A percentile compares a stretch with the other conserved stretches of the same genome.
Conservation (phyloP, 192 early-diverging fungal genomes). For the Coemansia sp. region DNA sequence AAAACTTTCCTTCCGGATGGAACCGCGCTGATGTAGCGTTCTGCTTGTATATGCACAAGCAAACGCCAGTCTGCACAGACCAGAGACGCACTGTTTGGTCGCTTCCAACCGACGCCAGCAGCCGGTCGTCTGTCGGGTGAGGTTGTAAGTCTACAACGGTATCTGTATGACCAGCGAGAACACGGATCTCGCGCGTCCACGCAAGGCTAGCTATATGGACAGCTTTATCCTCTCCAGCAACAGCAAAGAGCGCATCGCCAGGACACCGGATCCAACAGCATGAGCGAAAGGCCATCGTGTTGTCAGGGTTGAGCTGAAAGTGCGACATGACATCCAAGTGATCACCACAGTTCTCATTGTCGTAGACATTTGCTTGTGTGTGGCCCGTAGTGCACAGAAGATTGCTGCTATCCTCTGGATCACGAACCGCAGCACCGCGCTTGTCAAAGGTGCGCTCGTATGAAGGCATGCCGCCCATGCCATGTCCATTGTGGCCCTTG, state of each 20-base stretch:
- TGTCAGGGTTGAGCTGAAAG: slow-evolving; percentile 58
- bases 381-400: slow-evolving; percentile 72
- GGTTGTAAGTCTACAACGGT: slow-evolving; percentile 69
- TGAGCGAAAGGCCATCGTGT: slow-evolving; percentile 54
- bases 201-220: slow-evolving; percentile 78
- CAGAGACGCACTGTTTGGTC: slow-evolving; percentile 81
- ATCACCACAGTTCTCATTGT: slow-evolving; percentile 92
- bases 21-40: slow-evolving; percentile 65
- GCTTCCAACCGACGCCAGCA: slow-evolving; percentile 68
- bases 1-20: slow-evolving; percentile 62
- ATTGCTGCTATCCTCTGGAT: slow-evolving; percentile 69
- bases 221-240: slow-evolving; percentile 62
- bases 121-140: slow-evolving; percentile 66
- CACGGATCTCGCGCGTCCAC: slow-evolving; percentile 64
- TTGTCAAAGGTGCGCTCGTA: slow-evolving; percentile 66
- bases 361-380: slow-evolving; percentile 80
- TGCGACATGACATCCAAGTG: slow-evolving; percentile 95
- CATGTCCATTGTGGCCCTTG: slow-evolving; percentile 30
- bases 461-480: slow-evolving; percentile 54
- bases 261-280: slow-evolving; percentile 74
- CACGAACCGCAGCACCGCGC: slow-evolving; percentile 67
- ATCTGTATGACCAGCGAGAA: slow-evolving; percentile 60
- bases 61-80: slow-evolving; percentile 65
- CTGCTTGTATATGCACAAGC: slow-evolving; percentile 63
- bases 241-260: slow-evolving; percentile 71